Evolutionary conservation across 495 filamentous ascomycete genomes (phyloP).

Genomic region (Xanthoparmelia taractica): DNA sequence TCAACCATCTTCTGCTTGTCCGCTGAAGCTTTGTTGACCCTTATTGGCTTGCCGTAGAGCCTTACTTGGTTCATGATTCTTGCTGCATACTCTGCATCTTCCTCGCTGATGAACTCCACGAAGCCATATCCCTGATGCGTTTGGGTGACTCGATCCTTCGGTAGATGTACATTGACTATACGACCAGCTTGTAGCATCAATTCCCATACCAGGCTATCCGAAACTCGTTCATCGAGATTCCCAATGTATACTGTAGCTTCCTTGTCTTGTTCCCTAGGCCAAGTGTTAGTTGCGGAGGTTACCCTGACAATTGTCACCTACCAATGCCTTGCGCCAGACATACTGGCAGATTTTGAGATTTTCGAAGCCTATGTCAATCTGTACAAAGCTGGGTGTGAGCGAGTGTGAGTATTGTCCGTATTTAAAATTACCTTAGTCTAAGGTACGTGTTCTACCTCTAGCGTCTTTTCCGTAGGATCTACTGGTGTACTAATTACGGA

Average conservation of each 20-base stretch:
- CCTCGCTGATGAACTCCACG: conserved; percentile 93
- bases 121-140: conserved; percentile 98
- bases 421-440: neutral
- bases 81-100: conserved; percentile 94
- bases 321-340: conserved; percentile 79
- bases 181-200: conserved; percentile 95
- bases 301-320: conserved; percentile 32
- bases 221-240: conserved; percentile 93
- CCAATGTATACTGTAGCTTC: conserved; percentile 97
- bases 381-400: neutral
- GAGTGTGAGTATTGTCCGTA: neutral
- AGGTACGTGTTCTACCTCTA: conserved; percentile 6
- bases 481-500: neutral
- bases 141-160: conserved; percentile 94
- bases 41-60: conserved; percentile 87
- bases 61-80: conserved; percentile 95
- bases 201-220: conserved; percentile 88
- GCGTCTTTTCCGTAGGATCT: conserved; percentile 5
- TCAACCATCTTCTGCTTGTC: conserved; percentile 96
- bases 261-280: conserved; percentile 88
- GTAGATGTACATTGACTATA: conserved; percentile 94
- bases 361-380: neutral
- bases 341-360: conserved; percentile 26
- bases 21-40: conserved; percentile 92
- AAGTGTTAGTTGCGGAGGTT: conserved; percentile 14